Evolutionary conservation across 139 green algal genomes (phyloP).

Genomic region (Tetratostichococcus sp.): DNA sequence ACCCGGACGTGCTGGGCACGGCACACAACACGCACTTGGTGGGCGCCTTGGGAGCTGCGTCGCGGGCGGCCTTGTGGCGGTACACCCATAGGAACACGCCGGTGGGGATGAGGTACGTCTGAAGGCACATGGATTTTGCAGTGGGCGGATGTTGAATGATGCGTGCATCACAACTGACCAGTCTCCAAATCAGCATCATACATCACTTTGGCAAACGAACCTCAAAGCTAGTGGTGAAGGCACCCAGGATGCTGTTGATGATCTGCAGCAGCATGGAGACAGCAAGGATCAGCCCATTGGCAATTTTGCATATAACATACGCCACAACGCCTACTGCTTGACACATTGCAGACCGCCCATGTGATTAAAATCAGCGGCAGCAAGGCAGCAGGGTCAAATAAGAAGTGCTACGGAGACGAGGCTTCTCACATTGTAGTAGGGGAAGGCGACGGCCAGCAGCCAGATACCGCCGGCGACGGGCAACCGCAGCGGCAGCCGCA

Average conservation of each 20-base stretch:
- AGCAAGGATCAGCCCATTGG: neutral
- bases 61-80: neutral
- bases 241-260: conserved; percentile 25
- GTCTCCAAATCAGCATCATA: too few species aligned
- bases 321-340: too few species aligned
- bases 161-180: neutral
- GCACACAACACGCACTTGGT: neutral
- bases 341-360: too few species aligned
- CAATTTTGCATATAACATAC: neutral
- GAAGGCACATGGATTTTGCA: neutral
- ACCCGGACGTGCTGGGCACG: neutral
- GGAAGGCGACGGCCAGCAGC: conserved; percentile 22
- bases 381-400: too few species aligned
- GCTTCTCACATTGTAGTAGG: conserved; percentile 5
- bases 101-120: neutral
- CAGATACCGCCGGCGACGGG: conserved; percentile 8
- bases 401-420: neutral
- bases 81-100: neutral
- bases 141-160: neutral
- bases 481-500: neutral
- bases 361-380: too few species aligned
- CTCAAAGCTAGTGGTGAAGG: conserved; percentile 29
- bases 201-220: too few species aligned
- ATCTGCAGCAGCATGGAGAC: neutral
- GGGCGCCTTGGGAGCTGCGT: neutral